Base-by-base conservation (phyloP, 2,329 filamentous ascomycete species). In the Fusarium dimerum region DNA sequence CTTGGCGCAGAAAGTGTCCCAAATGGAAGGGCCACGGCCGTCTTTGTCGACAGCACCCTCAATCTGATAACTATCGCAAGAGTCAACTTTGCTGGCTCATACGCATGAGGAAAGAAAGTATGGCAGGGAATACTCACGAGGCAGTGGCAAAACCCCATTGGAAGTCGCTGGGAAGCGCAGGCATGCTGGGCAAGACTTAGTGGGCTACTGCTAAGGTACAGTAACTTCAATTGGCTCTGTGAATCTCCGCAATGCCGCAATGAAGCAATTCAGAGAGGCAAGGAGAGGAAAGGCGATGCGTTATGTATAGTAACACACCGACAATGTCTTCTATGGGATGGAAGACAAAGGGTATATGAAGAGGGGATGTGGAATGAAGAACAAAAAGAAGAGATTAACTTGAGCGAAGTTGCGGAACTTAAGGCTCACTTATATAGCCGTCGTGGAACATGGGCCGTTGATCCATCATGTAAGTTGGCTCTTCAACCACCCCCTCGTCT, bases 1-100 rank as follows among this genome's bases (percentile, higher is more conserved):
- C 48, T 84, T 87, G 57, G 82, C 82, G 74, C 88, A 92, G 76
- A 95, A 95, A n/a, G 83, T 87, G 73, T 96, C 91, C 91, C 91
- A 95, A 71, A 95, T 94, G 56, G 88, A 90, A 49, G 89, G 86
- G 18, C 83, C 88, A 59, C 90, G 88, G 59, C 90, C 91, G 68
- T 93, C 90, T 67, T 87, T 82, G 44, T 87, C 77, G 39, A 81
- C 78, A 44, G 85, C 85, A 52, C 91, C 91, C 77, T 96, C 91
- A 63, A 96, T 89, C 71, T 96, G 90, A 77, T 94, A 95, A 68
- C 90, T 94, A 67, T n/a, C 29, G 49, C 30, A 34, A 40, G 18
- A 44, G 61, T 65, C 47, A 60, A 52, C 55, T 30, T 41, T 16
- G 26, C 17, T 44, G 30, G 49, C 17, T 51, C 64, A 45, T 65